These are phyloP conservation scores for Stephania yunnanensis DNA, from an alignment of 164 flowering plant genomes.

Conservation along the genomic window DNA sequence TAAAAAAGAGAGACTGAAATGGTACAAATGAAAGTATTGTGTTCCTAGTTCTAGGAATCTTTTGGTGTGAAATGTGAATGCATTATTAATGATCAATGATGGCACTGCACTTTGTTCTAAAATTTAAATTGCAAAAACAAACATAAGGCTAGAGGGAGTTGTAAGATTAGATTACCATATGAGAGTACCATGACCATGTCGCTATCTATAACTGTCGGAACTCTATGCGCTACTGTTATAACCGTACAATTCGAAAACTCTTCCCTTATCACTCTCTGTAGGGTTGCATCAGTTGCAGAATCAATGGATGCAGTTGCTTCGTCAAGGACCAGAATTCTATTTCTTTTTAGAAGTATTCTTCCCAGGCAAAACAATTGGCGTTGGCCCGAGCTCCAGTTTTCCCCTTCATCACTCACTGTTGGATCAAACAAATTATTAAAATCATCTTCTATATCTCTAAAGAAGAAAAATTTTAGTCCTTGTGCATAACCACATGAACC, in stretches of 20 bases:
- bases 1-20: not conserved
- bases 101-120: too few relatives aligned
- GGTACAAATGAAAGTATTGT: too few relatives aligned
- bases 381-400: constrained; percentile 86
- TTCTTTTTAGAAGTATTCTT: constrained; percentile 62
- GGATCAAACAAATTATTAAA: not conserved
- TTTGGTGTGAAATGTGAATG: too few relatives aligned
- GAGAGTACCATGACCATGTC: constrained; percentile 92
- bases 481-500: not conserved
- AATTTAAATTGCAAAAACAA: too few relatives aligned
- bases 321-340: constrained; percentile 69
- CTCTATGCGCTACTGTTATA: constrained; percentile 78
- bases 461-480: too few relatives aligned
- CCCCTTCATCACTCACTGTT: constrained; percentile 83
- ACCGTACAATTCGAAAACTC: constrained; percentile 70
- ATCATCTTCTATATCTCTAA: not conserved
- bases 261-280: constrained; percentile 61
- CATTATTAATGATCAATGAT: too few relatives aligned
- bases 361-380: constrained; percentile 83
- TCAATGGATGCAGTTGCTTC: constrained; percentile 94
- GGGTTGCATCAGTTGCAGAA: constrained; percentile 67
- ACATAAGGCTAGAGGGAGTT: not conserved
- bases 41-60: too few relatives aligned
- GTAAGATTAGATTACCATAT: constrained; percentile 37
- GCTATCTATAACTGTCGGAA: constrained; percentile 81